Conservation (phyloP, 805 yeast species). For the Candida vaughaniae region DNA sequence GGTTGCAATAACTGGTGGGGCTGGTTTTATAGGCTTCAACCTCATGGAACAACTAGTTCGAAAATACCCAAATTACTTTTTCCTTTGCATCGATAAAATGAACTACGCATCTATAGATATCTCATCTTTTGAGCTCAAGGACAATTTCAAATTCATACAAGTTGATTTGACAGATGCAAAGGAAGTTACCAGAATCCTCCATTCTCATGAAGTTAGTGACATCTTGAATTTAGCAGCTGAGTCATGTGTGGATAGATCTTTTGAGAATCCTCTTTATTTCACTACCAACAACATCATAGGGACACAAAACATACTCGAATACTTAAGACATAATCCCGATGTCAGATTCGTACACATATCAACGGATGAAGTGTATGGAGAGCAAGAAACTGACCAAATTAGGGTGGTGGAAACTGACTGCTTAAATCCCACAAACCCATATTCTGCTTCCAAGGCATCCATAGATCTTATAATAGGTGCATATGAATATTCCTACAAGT, state of each 20-base stretch:
- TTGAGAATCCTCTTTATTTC: constrained; percentile 42
- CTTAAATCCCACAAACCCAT: constrained; percentile 55
- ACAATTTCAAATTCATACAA: constrained; percentile 22
- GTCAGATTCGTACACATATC: constrained; percentile 46
- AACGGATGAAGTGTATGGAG: constrained; percentile 63
- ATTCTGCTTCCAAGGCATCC: constrained; percentile 57
- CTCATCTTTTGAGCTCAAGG: constrained; percentile 17
- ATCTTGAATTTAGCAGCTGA: constrained; percentile 58
- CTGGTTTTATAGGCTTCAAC: constrained; percentile 58
- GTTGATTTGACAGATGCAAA: constrained; percentile 37
- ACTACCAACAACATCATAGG: constrained; percentile 46
- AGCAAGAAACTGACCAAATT: constrained; percentile 17
- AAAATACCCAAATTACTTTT: constrained; percentile 25
- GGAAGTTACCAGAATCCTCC: constrained; percentile 17
- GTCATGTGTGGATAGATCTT: constrained; percentile 53
- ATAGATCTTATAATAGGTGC: constrained; percentile 49
- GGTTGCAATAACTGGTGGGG: constrained; percentile 54
- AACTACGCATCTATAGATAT: constrained; percentile 43
- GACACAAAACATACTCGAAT: constrained; percentile 48
- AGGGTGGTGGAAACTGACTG: constrained; percentile 32
- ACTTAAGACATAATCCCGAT: constrained; percentile 19
- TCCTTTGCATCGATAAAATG: constrained; percentile 47
- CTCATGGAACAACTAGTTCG: constrained; percentile 35
- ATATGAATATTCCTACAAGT: constrained; percentile 39
- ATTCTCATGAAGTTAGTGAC: constrained; percentile 17